Evolutionary conservation across 176 grass and related monocot genomes (phyloP).

Genomic region (Oryza australiensis): DNA sequence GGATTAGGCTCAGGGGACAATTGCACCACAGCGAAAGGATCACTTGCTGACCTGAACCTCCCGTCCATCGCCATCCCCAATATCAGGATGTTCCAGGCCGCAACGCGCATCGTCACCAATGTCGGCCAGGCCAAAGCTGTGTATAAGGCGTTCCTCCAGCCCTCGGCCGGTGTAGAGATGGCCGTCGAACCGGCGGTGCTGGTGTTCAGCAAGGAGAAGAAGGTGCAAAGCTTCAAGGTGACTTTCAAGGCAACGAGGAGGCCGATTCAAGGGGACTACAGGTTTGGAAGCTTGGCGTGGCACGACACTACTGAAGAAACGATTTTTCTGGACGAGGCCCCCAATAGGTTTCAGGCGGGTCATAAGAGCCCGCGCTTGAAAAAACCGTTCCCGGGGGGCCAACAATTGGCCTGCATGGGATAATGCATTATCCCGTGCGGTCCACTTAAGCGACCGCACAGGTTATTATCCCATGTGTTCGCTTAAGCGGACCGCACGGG

Average conservation of each 20-base stretch:
- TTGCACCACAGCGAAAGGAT: background rate
- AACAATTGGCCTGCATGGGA: no score
- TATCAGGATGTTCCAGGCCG: background rate
- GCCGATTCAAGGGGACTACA: background rate
- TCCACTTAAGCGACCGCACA: no score
- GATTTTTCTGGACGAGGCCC: no score
- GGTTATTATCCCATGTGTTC: no score
- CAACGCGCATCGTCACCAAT: background rate
- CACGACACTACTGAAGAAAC: no score
- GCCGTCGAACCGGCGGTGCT: background rate
- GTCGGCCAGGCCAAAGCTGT: background rate
- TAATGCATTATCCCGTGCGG: no score
- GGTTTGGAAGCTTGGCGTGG: background rate
- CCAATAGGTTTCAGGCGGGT: no score
- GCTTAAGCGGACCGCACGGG: no score
- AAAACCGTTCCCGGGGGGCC: no score
- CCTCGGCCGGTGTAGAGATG: background rate
- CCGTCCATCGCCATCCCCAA: conserved; percentile 52
- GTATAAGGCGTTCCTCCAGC: background rate
- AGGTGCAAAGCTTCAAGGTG: background rate
- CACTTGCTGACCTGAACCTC: conserved; percentile 37
- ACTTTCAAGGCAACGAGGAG: background rate
- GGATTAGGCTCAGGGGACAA: background rate
- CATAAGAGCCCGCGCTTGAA: no score
- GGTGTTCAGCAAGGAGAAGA: background rate